Evolutionary conservation across 352 stramenopile genomes (phyloP).

Genomic region (Phytophthora pinifolia): DNA sequence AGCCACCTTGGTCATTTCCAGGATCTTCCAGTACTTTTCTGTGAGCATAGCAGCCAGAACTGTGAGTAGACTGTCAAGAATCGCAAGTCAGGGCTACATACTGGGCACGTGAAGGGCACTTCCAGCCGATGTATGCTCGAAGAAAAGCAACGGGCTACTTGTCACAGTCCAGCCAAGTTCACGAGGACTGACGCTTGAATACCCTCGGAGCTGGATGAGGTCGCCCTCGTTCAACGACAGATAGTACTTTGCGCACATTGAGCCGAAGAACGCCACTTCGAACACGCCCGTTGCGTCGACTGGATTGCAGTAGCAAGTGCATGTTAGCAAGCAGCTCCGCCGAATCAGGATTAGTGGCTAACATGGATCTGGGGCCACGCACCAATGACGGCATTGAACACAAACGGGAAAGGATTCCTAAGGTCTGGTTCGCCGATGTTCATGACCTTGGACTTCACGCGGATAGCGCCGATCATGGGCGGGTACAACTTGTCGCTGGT

Average conservation of each 20-base stretch:
- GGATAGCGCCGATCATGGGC: conserved; percentile 53
- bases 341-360: not conserved
- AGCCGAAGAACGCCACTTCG: conserved; percentile 69
- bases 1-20: conserved; percentile 37
- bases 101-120: conserved; percentile 38
- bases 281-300: conserved; percentile 43
- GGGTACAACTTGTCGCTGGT: conserved; percentile 7
- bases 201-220: conserved; percentile 53
- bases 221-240: conserved; percentile 57
- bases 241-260: conserved; percentile 64
- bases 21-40: conserved; percentile 64
- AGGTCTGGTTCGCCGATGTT: conserved; percentile 46
- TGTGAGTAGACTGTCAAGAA: not conserved
- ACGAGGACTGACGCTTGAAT: conserved; percentile 23
- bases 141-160: conserved; percentile 30
- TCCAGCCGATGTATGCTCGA: conserved; percentile 35
- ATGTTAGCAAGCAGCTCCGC: conserved; percentile 1
- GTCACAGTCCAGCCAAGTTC: conserved; percentile 13
- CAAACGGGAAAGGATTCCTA: conserved; percentile 60
- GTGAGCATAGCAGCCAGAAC: not conserved
- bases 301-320: conserved; percentile 12
- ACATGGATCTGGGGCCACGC: not conserved
- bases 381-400: conserved; percentile 67
- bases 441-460: conserved; percentile 55
- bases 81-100: conserved; percentile 13